phyloP scores from a whole-genome alignment of 768 basidiomycete species.

The Brasilioporus rufonigricans region DNA sequence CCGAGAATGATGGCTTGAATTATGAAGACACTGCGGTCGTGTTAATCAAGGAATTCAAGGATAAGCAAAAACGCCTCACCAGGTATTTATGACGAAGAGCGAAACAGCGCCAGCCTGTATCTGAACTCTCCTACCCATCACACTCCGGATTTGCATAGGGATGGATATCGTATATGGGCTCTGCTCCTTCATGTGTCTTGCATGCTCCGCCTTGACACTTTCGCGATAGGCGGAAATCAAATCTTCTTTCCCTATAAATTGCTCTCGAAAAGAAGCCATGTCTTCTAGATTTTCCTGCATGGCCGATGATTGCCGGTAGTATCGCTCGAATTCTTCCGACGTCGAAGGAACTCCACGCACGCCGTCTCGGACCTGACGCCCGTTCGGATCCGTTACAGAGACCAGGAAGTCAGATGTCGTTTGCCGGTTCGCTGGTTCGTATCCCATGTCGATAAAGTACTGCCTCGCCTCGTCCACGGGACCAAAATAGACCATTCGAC shows the following conservation, averaged over 20 bases:
- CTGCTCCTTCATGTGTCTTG: slow-evolving; percentile 41
- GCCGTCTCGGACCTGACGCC: slow-evolving; percentile 45
- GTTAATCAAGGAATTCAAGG: background rate
- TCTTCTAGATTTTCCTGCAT: slow-evolving; percentile 45
- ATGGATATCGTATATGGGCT: slow-evolving; percentile 52
- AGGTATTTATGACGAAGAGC: slow-evolving; percentile 30
- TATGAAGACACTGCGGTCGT: slow-evolving; percentile 36
- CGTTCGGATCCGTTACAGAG: slow-evolving; percentile 59
- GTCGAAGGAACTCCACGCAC: slow-evolving; percentile 37
- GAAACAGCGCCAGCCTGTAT: slow-evolving; percentile 41
- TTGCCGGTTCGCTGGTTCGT: slow-evolving; percentile 52
- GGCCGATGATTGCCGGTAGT: slow-evolving; percentile 42
- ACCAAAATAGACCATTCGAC: slow-evolving; percentile 60
- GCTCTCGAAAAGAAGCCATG: slow-evolving; percentile 44
- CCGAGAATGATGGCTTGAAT: slow-evolving; percentile 34
- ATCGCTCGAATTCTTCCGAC: slow-evolving; percentile 54
- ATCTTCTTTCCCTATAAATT: slow-evolving; percentile 45
- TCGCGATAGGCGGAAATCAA: slow-evolving; percentile 42
- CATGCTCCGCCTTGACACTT: slow-evolving; percentile 53
- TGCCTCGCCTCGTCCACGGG: slow-evolving; percentile 48
- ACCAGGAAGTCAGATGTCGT: slow-evolving; percentile 67
- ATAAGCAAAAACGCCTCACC: slow-evolving; percentile 6
- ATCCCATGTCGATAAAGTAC: slow-evolving; percentile 61
- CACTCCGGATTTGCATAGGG: slow-evolving; percentile 46
- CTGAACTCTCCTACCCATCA: slow-evolving; percentile 46